A percentile compares a stretch with the other conserved stretches of the same genome.
Conservation (phyloP, 495 filamentous ascomycete genomes). For the Podospora tetraspora region DNA sequence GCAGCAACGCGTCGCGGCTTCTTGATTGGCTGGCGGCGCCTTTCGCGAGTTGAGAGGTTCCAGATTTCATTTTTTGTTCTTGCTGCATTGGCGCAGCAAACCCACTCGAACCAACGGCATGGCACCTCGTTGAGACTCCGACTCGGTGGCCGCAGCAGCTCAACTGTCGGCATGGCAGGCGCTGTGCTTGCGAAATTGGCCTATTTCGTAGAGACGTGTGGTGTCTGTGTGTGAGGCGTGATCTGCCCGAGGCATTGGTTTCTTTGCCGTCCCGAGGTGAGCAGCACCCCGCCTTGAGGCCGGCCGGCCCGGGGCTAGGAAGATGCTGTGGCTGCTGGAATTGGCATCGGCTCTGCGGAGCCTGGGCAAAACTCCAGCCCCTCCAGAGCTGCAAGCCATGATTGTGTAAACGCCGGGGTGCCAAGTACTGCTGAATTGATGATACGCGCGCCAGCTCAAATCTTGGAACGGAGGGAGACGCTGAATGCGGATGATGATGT, state of each 20-base stretch:
- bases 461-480: slow-evolving; percentile 21
- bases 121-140: slow-evolving; percentile 13
- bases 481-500: background rate
- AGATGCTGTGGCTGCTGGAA: background rate
- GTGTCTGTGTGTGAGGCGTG: background rate
- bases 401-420: slow-evolving; percentile 28
- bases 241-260: slow-evolving; percentile 8
- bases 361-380: slow-evolving; percentile 3
- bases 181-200: slow-evolving; percentile 11
- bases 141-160: slow-evolving; percentile 16
- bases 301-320: background rate
- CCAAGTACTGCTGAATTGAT: too few relatives aligned
- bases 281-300: background rate
- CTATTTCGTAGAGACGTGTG: slow-evolving; percentile 1
- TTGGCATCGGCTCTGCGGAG: slow-evolving; percentile 14
- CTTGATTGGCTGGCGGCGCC: slow-evolving; percentile 29
- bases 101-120: slow-evolving; percentile 12
- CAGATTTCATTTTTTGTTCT: background rate
- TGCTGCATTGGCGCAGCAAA: slow-evolving; percentile 18
- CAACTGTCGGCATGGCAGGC: background rate
- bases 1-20: slow-evolving; percentile 28
- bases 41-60: slow-evolving; percentile 9
- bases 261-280: background rate
- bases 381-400: slow-evolving; percentile 20
- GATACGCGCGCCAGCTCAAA: slow-evolving; percentile 29